These are phyloP conservation scores for Cladorrhinum sp. DNA, from an alignment of 2,329 filamentous ascomycete genomes.

Conservation along the genomic window DNA sequence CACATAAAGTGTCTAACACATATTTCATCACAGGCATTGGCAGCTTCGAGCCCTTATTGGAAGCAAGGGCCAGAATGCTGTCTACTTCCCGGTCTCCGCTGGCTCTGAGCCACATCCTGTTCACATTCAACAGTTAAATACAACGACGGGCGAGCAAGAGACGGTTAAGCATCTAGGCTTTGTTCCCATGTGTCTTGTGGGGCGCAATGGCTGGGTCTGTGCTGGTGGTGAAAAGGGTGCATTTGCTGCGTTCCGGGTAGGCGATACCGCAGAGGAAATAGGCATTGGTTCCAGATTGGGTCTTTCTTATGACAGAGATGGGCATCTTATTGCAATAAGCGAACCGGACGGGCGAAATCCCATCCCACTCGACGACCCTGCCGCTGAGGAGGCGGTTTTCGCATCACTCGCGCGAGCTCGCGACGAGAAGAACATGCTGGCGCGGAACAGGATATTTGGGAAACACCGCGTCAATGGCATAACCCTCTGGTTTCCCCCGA, in stretches of 20 bases:
- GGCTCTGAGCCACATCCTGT: constrained; percentile 58
- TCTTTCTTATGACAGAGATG: constrained; percentile 25
- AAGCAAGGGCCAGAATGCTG: constrained; percentile 68
- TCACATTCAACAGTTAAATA: constrained; percentile 65
- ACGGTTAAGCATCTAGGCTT: constrained; percentile 69
- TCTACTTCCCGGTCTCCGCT: constrained; percentile 80
- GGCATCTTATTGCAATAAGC: neutral
- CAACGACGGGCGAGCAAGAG: constrained; percentile 67
- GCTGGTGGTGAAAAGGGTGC: constrained; percentile 86
- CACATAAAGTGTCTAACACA: constrained; percentile 11
- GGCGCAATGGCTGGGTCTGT: constrained; percentile 82
- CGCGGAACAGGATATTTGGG: constrained; percentile 54
- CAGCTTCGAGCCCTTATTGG: constrained; percentile 89
- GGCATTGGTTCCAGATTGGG: constrained; percentile 23
- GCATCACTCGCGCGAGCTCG: constrained; percentile 40
- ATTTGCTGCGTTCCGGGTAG: constrained; percentile 74
- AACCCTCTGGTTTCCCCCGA: constrained; percentile 59
- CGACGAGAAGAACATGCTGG: constrained; percentile 44
- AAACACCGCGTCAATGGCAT: constrained; percentile 64
- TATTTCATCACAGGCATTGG: constrained; percentile 61
- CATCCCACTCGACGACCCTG: constrained; percentile 32
- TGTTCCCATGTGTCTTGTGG: constrained; percentile 81
- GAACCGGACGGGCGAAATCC: constrained; percentile 27
- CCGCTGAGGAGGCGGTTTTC: constrained; percentile 23
- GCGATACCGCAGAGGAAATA: constrained; percentile 32